Percentiles rank a stretch among this genome's conserved stretches.
Conservation (phyloP, 2,329 filamentous ascomycete species). For the Coniochaeta pulveracea region DNA sequence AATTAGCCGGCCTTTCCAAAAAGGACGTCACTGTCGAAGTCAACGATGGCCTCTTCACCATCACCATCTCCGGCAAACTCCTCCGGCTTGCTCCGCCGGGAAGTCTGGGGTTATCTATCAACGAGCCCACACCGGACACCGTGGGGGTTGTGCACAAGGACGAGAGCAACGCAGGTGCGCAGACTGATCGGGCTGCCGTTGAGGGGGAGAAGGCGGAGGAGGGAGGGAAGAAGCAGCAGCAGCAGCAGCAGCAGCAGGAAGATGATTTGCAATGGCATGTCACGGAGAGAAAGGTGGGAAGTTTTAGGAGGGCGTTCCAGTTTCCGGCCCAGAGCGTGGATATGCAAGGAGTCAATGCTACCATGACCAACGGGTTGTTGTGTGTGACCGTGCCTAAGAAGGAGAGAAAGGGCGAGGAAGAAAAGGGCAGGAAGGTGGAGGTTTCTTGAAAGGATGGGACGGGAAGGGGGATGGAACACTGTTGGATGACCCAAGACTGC, state of each 20-base stretch:
- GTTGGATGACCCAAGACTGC: no score
- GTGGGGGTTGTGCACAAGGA: constrained; percentile 4
- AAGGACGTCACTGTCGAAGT: constrained; percentile 7
- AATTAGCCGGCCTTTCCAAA: constrained; percentile 6
- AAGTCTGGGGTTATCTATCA: not conserved
- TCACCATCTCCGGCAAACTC: constrained; percentile 8
- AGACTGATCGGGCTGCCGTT: not conserved
- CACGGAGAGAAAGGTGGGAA: constrained; percentile 6
- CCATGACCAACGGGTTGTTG: constrained; percentile 7
- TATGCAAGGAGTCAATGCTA: constrained; percentile 6
- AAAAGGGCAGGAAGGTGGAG: constrained; percentile 5
- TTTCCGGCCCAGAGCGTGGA: constrained; percentile 7
- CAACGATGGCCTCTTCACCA: constrained; percentile 8
- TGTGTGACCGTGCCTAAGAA: constrained; percentile 8
- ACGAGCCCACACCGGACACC: not conserved
- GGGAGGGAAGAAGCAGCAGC: not conserved
- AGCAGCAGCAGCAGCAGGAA: not conserved
- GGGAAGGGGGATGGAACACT: no score
- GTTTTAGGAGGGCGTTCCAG: constrained; percentile 7
- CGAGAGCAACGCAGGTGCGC: not conserved
- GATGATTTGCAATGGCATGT: constrained; percentile 8
- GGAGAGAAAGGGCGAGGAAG: constrained; percentile 3
- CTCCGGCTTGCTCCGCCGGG: not conserved
- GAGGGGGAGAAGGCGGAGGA: not conserved
- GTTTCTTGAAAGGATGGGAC: no score